A percentile compares a stretch with the other conserved stretches of the same genome.
Conservation (phyloP, 352 stramenopile species). For the Stramenopiles sp. region DNA sequence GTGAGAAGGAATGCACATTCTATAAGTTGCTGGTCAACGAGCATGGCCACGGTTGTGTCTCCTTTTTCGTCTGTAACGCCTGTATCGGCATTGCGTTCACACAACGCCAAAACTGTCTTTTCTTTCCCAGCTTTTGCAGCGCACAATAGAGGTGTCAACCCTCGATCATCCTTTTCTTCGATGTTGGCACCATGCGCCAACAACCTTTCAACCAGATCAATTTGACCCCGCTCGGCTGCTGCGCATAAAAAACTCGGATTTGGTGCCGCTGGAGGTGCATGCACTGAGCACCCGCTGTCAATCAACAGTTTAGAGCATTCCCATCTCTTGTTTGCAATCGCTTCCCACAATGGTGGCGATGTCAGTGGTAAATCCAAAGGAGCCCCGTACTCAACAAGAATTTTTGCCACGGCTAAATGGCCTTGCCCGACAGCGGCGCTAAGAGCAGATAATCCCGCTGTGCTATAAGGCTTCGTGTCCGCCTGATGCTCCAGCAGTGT, state of each 20-base stretch:
- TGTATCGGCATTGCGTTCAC: background rate
- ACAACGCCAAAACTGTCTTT: background rate
- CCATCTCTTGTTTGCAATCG: background rate
- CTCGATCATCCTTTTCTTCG: background rate
- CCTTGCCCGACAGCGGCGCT: background rate
- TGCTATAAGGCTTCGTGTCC: conserved; percentile 18
- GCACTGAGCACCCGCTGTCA: background rate
- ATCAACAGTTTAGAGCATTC: background rate
- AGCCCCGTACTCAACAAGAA: background rate
- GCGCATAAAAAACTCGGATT: background rate
- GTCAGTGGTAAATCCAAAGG: background rate
- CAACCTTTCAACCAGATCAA: background rate
- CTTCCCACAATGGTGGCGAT: background rate
- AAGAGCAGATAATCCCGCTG: background rate
- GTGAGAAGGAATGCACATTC: background rate
- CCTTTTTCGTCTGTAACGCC: background rate
- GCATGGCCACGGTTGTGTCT: background rate
- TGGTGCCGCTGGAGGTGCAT: background rate
- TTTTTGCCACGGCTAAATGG: background rate
- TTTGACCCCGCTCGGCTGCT: background rate
- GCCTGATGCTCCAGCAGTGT: conserved; percentile 33
- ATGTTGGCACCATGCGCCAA: background rate
- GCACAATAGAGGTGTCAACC: background rate
- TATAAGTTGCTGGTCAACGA: background rate
- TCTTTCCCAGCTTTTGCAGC: background rate